phyloP scores from a whole-genome alignment of 1,284 basidiomycete species.

The Ustilago cynodontis region DNA sequence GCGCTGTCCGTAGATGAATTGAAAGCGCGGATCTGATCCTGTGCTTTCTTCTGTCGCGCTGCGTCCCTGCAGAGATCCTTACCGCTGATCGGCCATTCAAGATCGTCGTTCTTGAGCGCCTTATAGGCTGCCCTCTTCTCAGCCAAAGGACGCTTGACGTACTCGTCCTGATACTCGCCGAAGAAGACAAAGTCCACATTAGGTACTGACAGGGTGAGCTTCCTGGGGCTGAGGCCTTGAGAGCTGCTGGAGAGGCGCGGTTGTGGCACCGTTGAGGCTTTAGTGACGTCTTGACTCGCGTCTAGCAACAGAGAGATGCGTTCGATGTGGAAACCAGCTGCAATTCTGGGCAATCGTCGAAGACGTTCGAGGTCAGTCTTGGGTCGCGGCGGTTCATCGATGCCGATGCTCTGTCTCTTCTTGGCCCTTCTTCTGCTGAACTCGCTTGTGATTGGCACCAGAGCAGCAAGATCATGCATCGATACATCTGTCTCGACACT shows the following conservation, averaged over 20 bases:
- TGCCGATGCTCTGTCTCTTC: conserved; percentile 22
- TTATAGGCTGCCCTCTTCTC: conserved; percentile 59
- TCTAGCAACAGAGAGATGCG: conserved; percentile 50
- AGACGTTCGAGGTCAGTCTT: conserved; percentile 34
- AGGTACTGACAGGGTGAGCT: conserved; percentile 48
- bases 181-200: conserved; percentile 43
- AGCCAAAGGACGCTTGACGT: conserved; percentile 45
- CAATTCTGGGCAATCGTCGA: conserved; percentile 40
- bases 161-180: conserved; percentile 55
- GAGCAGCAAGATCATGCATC: conserved; percentile 31
- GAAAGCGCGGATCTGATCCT: neutral
- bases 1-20: neutral
- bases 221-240: conserved; percentile 11
- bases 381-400: conserved; percentile 27
- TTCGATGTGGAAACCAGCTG: conserved; percentile 42
- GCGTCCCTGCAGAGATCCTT: neutral
- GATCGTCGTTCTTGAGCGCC: conserved; percentile 46
- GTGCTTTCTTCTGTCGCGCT: neutral
- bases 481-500: conserved; percentile 46
- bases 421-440: conserved; percentile 22
- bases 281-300: conserved; percentile 18
- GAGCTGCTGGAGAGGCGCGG: neutral
- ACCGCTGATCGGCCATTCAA: conserved; percentile 55
- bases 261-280: neutral
- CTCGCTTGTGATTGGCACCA: conserved; percentile 26